These are phyloP conservation scores for Plenodomus lindquistii DNA, from an alignment of 2,329 filamentous ascomycete genomes.

Conservation along the genomic window DNA sequence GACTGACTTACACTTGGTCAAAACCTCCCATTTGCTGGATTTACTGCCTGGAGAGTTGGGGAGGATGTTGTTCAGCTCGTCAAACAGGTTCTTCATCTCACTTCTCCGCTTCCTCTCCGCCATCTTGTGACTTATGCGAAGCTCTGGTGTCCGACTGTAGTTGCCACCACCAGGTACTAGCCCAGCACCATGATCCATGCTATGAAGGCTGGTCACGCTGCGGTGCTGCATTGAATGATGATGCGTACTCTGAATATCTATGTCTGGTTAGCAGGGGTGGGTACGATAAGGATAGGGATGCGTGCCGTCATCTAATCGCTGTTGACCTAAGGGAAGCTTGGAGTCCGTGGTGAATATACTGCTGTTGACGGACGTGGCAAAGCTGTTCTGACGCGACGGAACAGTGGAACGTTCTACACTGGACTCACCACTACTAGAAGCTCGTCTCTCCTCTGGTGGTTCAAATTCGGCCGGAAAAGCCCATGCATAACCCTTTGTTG, in stretches of 20 bases:
- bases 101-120: slow-evolving; percentile 81
- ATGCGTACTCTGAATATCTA: slow-evolving; percentile 58
- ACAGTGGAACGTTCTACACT: slow-evolving; percentile 54
- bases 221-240: slow-evolving; percentile 78
- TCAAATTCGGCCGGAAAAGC: slow-evolving; percentile 78
- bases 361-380: slow-evolving; percentile 76
- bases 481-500: slow-evolving; percentile 82
- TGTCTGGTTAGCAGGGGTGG: slow-evolving; percentile 24
- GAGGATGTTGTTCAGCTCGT: slow-evolving; percentile 76
- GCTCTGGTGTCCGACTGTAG: slow-evolving; percentile 80
- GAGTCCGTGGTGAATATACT: slow-evolving; percentile 79
- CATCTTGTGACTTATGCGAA: slow-evolving; percentile 82
- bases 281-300: slow-evolving; percentile 10
- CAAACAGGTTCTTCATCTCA: slow-evolving; percentile 87
- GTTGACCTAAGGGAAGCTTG: slow-evolving; percentile 70
- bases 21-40: slow-evolving; percentile 86
- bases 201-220: slow-evolving; percentile 67
- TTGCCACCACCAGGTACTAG: slow-evolving; percentile 64
- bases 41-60: slow-evolving; percentile 82
- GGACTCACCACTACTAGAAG: slow-evolving; percentile 54
- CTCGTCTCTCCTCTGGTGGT: slow-evolving; percentile 50
- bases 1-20: slow-evolving; percentile 73
- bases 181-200: slow-evolving; percentile 61
- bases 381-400: slow-evolving; percentile 74
- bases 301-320: slow-evolving; percentile 68